A percentile compares a stretch with the other conserved stretches of the same genome.
Evolutionary conservation across 768 basidiomycete genomes (phyloP).

Genomic region (Naganishia onofrii): DNA sequence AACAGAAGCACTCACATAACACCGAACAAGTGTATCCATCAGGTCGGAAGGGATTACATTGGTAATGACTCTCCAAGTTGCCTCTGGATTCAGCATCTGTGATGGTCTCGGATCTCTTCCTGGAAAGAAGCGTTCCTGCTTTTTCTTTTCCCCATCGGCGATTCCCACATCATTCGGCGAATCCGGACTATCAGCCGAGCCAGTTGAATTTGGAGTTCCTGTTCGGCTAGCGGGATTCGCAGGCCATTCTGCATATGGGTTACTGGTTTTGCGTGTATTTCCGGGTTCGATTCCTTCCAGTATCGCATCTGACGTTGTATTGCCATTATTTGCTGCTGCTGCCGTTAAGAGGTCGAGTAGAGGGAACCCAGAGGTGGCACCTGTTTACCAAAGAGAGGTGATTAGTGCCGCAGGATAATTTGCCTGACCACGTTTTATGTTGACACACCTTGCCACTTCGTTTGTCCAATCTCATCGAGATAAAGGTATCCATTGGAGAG

Average conservation of each 20-base stretch:
- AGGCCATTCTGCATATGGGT: constrained; percentile 23
- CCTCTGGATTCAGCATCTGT: constrained; percentile 76
- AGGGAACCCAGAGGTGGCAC: constrained; percentile 87
- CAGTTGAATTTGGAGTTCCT: constrained; percentile 2
- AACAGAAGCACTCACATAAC: constrained; percentile 35
- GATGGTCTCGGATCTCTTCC: constrained; percentile 70
- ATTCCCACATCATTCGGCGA: neutral
- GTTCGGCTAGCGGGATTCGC: constrained; percentile 16
- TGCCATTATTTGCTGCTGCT: constrained; percentile 10
- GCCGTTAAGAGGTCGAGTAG: constrained; percentile 69
- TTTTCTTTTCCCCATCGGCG: constrained; percentile 22
- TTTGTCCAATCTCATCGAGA: constrained; percentile 53
- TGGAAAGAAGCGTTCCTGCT: constrained; percentile 62
- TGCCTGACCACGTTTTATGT: neutral
- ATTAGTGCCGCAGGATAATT: neutral
- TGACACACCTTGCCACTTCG: constrained; percentile 51
- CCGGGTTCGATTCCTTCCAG: constrained; percentile 18
- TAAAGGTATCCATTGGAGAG: constrained; percentile 49
- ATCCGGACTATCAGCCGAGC: constrained; percentile 6
- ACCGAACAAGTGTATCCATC: constrained; percentile 76
- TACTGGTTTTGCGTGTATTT: constrained; percentile 1
- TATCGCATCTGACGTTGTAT: neutral
- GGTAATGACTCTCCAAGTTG: constrained; percentile 80
- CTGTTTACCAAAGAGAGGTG: constrained; percentile 47
- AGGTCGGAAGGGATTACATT: constrained; percentile 81